phyloP scores from a whole-genome alignment of 2,329 filamentous ascomycete genomes.

The Erysiphe pulchra region DNA sequence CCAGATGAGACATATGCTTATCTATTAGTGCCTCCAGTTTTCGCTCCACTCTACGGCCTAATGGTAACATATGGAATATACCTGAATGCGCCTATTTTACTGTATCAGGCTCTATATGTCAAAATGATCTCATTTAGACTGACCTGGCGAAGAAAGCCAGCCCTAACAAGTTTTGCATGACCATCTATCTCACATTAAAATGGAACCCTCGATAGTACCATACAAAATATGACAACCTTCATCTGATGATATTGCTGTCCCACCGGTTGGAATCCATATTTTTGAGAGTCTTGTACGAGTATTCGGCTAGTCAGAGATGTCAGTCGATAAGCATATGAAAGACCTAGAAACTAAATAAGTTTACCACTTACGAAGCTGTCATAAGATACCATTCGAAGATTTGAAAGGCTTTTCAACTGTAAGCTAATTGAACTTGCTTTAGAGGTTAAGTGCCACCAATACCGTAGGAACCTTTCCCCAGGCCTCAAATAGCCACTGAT shows the following conservation, averaged over 20 bases:
- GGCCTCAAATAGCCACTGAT: too few species aligned
- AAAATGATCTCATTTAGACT: slow-evolving; percentile 5
- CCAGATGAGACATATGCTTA: slow-evolving; percentile 58
- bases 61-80: slow-evolving; percentile 72
- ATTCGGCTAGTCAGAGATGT: slow-evolving; percentile 17
- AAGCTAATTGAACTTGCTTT: too few species aligned
- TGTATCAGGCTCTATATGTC: background rate
- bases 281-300: slow-evolving; percentile 37
- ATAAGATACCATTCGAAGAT: too few species aligned
- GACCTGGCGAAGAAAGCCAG: slow-evolving; percentile 50
- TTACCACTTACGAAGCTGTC: too few species aligned
- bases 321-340: too few species aligned
- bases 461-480: too few species aligned
- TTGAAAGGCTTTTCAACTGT: too few species aligned
- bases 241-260: slow-evolving; percentile 29
- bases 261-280: slow-evolving; percentile 57
- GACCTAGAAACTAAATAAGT: too few species aligned
- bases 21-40: slow-evolving; percentile 74
- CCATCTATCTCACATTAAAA: slow-evolving; percentile 21
- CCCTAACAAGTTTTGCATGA: slow-evolving; percentile 40
- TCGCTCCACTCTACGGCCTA: slow-evolving; percentile 66
- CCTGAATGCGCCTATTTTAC: slow-evolving; percentile 47
- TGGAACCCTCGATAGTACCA: background rate
- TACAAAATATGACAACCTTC: slow-evolving; percentile 19
- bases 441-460: too few species aligned